A percentile compares a stretch with the other conserved stretches of the same genome.
These are phyloP conservation scores for Pestalotiopsis sp. DNA, from an alignment of 2,329 filamentous ascomycete species.

Conservation along the genomic window DNA sequence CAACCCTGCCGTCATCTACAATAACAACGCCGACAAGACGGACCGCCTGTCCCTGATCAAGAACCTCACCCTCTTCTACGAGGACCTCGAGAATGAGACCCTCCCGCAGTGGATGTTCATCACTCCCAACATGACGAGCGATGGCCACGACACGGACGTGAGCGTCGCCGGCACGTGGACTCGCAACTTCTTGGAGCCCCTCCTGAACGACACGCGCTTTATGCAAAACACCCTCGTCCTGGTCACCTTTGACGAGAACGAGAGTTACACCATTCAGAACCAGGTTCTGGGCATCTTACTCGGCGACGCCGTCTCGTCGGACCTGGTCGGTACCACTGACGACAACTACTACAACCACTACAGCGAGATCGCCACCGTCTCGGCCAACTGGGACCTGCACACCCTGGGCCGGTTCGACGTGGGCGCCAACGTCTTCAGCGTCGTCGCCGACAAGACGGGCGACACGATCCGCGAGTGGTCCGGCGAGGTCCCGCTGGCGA, in stretches of 20 bases:
- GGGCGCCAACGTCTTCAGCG: conserved; percentile 68
- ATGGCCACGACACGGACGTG: conserved; percentile 75
- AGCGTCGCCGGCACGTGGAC: conserved; percentile 71
- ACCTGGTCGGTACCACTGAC: conserved; percentile 71
- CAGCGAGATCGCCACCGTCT: conserved; percentile 66
- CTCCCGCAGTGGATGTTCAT: conserved; percentile 76
- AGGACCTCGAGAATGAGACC: conserved; percentile 63
- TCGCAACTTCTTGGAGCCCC: conserved; percentile 68
- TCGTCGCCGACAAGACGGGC: conserved; percentile 64
- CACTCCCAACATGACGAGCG: conserved; percentile 75
- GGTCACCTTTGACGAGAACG: conserved; percentile 80
- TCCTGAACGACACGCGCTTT: conserved; percentile 71
- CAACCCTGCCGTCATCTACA: conserved; percentile 68
- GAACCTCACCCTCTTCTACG: conserved; percentile 70
- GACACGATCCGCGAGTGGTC: conserved; percentile 49
- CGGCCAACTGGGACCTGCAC: conserved; percentile 70
- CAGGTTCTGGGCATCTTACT: conserved; percentile 71
- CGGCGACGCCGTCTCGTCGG: conserved; percentile 69
- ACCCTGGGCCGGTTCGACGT: conserved; percentile 74
- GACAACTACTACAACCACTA: conserved; percentile 74
- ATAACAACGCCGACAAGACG: conserved; percentile 61
- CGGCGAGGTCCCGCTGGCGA: conserved; percentile 35
- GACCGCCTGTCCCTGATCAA: conserved; percentile 71
- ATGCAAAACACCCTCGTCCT: conserved; percentile 76
- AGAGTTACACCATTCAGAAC: conserved; percentile 69